Base-by-base conservation (phyloP, 805 yeast genomes). In the Candida awuae region DNA sequence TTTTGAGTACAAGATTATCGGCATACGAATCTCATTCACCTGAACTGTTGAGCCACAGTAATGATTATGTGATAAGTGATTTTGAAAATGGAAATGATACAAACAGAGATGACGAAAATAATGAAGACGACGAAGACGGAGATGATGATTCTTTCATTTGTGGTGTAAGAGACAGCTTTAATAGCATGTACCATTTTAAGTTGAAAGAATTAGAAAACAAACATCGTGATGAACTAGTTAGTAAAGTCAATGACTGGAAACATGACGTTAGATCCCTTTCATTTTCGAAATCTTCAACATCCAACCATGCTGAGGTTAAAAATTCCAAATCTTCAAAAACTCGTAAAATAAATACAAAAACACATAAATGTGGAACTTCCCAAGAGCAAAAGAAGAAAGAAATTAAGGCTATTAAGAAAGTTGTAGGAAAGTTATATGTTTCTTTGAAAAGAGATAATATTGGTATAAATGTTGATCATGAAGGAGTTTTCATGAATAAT, bases 401-500 rank as follows among this genome's bases (percentile, higher is more conserved):
- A 26, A 27, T 35, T 4, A 29, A 30, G 27, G 15, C n/a, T 7
- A 22, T 40, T 7, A 40, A 25, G 20, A 30, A 28, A 20, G 26
- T 32, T 3, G 27, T 35, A 3, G 32, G 35, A 15, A 27, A 29
- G 6, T n/a, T 44, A 19, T 28, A 29, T 19, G 27, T 37, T 18
- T 29, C 29, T 3, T 30, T 29, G 4, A 37, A 37, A 10, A 43
- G 41, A 2, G 48, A 44, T 4, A 38, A 29, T 23, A 17, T 43
- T 6, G 39, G 23, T 12, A 15, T 27, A 3, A 25, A 25, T 12
- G 37, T 33, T 15, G 35, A 39, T 20, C 39, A 45, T 10, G 45
- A 39, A 23, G 49, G 47, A 10, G 50, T 48, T 20, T 54, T 52
- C 30, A 45, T 57, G 55, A 50, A 52, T 42, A 59, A 59, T 38